Percentiles rank a stretch among this genome's conserved stretches.
phyloP scores from a whole-genome alignment of 345 rosid genomes.

The Cardiospermum halicacabum region DNA sequence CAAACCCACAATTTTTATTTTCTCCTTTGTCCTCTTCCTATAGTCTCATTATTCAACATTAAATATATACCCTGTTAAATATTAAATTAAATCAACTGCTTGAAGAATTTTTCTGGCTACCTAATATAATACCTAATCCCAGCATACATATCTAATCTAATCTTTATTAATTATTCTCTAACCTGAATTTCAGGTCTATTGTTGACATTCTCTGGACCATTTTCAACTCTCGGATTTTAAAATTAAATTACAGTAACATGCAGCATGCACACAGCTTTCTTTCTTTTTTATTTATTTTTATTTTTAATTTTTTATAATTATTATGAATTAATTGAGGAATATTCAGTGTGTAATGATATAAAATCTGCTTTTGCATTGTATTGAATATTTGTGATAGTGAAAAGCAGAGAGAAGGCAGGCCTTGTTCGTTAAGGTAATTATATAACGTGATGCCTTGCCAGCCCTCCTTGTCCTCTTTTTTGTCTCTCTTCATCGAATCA shows the following conservation, averaged over 20 bases:
- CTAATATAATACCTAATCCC: conserved; percentile 43
- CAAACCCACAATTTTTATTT: conserved; percentile 16
- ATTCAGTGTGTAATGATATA: no score
- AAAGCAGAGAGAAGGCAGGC: background rate
- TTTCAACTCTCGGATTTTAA: background rate
- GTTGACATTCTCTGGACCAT: conserved; percentile 17
- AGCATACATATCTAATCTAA: background rate
- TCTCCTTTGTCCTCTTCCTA: background rate
- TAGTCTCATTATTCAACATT: conserved; percentile 12
- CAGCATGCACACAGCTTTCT: no score
- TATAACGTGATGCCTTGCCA: conserved; percentile 27
- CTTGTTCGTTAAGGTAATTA: conserved; percentile 26
- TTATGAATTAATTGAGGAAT: no score
- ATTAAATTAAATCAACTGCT: no score
- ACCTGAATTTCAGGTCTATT: conserved; percentile 18
- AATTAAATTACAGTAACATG: background rate
- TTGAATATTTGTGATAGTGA: no score
- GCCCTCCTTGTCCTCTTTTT: conserved; percentile 20
- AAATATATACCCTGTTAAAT: no score
- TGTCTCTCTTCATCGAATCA: conserved; percentile 22
- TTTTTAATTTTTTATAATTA: no score
- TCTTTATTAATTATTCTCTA: no score
- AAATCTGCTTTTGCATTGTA: no score
- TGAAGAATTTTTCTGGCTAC: conserved; percentile 31
- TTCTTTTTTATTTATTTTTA: no score